A percentile compares a stretch with the other conserved stretches of the same genome.
Evolutionary conservation across 345 rosid species (phyloP).

Genomic region (Gossypium turneri): DNA sequence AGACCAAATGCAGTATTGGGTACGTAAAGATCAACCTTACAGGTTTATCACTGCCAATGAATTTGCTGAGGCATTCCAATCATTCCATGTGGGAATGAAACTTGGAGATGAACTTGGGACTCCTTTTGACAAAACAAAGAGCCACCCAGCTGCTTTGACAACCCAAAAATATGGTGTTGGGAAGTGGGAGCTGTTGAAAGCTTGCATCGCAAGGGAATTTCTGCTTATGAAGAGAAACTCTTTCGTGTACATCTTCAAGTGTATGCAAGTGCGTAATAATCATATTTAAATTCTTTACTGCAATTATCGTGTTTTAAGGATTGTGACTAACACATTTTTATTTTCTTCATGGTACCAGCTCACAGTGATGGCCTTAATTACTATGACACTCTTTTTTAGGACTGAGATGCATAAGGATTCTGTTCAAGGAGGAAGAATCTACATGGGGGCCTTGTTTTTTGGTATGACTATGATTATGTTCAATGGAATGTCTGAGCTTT

Average conservation of each 20-base stretch:
- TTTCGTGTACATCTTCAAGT: conserved; percentile 65
- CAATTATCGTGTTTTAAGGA: background rate
- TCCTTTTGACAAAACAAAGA: conserved; percentile 56
- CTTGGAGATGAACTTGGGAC: conserved; percentile 43
- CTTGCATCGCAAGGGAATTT: conserved; percentile 56
- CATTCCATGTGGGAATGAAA: conserved; percentile 54
- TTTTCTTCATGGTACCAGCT: conserved; percentile 31
- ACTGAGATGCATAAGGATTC: conserved; percentile 49
- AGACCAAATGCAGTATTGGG: conserved; percentile 83
- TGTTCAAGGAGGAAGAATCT: conserved; percentile 44
- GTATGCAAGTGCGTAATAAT: conserved; percentile 45
- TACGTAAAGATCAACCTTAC: conserved; percentile 49
- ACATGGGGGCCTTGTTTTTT: conserved; percentile 64
- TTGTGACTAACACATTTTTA: conserved; percentile 9
- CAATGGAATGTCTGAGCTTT: conserved; percentile 65
- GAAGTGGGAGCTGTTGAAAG: conserved; percentile 52
- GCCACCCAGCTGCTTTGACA: conserved; percentile 74
- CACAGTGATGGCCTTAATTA: conserved; percentile 25
- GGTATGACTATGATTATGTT: conserved; percentile 45
- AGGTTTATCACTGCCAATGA: conserved; percentile 53
- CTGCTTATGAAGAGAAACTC: conserved; percentile 79
- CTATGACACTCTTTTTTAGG: conserved; percentile 53
- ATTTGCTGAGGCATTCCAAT: conserved; percentile 65
- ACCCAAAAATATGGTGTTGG: conserved; percentile 52
- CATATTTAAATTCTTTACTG: background rate